Percentiles rank a stretch among this genome's conserved stretches.
Conservation (phyloP, 306 rosid species). For the Quercus mongolica region DNA sequence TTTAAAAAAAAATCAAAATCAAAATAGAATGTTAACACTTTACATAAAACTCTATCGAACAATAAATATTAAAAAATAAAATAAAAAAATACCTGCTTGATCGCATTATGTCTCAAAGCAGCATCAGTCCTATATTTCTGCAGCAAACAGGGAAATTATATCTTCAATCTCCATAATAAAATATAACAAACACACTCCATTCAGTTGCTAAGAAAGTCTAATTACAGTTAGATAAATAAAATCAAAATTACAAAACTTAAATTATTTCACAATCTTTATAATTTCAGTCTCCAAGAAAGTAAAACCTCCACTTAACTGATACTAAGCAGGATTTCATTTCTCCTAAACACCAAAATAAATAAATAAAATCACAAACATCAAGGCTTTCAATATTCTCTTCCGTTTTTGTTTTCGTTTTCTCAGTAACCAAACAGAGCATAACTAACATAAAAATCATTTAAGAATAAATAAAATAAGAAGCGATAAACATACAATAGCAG, state of each 20-base stretch:
- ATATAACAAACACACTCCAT: conserved; percentile 12
- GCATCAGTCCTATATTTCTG: conserved; percentile 71
- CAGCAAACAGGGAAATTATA: conserved; percentile 38
- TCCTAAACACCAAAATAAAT: background rate
- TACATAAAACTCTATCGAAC: background rate
- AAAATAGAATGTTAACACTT: background rate
- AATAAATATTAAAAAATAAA: too few species aligned
- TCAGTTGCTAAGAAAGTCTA: conserved; percentile 1
- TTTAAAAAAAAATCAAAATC: background rate
- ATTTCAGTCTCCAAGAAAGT: conserved; percentile 9
- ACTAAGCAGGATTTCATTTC: conserved; percentile 9
- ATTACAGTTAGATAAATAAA: background rate
- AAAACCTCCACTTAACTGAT: background rate
- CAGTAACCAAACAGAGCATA: conserved; percentile 21
- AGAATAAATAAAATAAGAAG: background rate
- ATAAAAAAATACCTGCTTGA: conserved; percentile 55
- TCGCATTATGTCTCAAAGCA: conserved; percentile 47
- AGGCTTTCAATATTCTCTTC: background rate
- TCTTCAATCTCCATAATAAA: conserved; percentile 26
- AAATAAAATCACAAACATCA: background rate
- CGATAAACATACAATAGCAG: conserved; percentile 65
- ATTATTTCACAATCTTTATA: background rate
- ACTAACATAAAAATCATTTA: background rate
- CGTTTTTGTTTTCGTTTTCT: background rate
- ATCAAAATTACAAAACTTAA: background rate